Base-by-base conservation (phyloP, 169 alveolate genomes). In the Babesia bovis region DNA sequence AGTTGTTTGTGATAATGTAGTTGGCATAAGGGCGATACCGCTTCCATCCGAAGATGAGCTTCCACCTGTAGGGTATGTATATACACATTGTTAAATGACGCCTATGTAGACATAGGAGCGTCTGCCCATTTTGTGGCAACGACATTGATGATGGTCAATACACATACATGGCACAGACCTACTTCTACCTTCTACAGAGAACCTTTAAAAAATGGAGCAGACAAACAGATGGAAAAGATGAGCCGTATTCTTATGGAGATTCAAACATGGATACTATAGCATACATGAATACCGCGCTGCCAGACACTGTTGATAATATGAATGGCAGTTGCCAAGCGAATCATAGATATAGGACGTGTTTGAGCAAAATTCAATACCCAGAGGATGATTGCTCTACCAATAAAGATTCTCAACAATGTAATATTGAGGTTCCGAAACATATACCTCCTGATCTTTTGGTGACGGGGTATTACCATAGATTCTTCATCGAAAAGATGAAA, bases 401-500 rank as follows among this genome's bases (percentile, higher is more conserved):
- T 5, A 23, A 9, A 4, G 57, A 44, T 3, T 17, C 7, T 10
- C 28, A 7, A 5, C 57, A 1, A 23, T 42, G 28, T 35, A 42
- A 67, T 2, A 1, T 67, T 1, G 78, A 77, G 12, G 58, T 42
- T 19, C 84, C 83, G 1, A 60, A 59, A 30, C 58, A 78, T 49
- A 86, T 86, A n/a, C 92, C 92, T 30, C 71, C 79, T 30, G 92
- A 89, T 47, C 36, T 89, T 23, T 67, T 90, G 52, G 82, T 90
- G 53, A 89, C 94, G 26, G 94, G 94, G 33, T 90, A 90, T 78
- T 90, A 90, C 76, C 32, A 58, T 33, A 60, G 91, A 9, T 90
- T 90, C 56, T 90, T 90, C 40, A 75, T 71, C 12, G 95, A 90
- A 73, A 70, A 67, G 33, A 52, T 47, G 35, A 83, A 85, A 52